Evolutionary conservation across 1,284 basidiomycete genomes (phyloP), one percentile per base, ranked within the genome.

Genomic region (Amylostereum chailletii): DNA sequence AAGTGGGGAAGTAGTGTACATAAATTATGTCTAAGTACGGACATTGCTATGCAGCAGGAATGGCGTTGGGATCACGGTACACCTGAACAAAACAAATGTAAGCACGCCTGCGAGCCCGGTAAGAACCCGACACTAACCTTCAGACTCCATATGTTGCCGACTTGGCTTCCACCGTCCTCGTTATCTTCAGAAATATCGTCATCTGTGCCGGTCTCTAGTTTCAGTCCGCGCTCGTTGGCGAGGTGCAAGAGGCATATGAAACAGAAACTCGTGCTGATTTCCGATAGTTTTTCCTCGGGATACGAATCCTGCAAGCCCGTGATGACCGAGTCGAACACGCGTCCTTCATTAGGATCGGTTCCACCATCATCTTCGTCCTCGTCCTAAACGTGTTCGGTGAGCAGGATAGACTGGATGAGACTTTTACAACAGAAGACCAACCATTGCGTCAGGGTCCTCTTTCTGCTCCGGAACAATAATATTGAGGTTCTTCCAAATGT

Each of bases 181-280:
- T 52, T 58, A 8, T 56, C 60, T 34, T 65, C 66, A 45, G 56
- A 61, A 11, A 56, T 62, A 45, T 59, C 62, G 34, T 65, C 62
- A 52, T 68, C 69, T 10, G 69, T 68, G 3, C 67, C 70, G 30
- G 71, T 69, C 65, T 90, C 86, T 40, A 94, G 75, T 60, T 84
- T 86, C 42, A 97, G 73, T 1, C 94, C 94, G 62, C 92, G 90
- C 64, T 98, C 94, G 63, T 98, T 96, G 42, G 94, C 94, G 39
- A 99, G 74, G 70, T 97, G 94, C 34, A 96, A 70, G 34, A 99
- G 70, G 62, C 95, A 99, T 65, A 99, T 99, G 73, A 99, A 99
- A 68, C 95, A 99, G 81, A 97, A 99, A 54, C 92, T 96, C 6
- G 96, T 99, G 64, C 93, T 96, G 65, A 99, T 97, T 59, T 99